Evolutionary conservation across 164 flowering plant species (phyloP), one percentile per base, ranked within the genome.

Genomic region (Akebia trifoliata): DNA sequence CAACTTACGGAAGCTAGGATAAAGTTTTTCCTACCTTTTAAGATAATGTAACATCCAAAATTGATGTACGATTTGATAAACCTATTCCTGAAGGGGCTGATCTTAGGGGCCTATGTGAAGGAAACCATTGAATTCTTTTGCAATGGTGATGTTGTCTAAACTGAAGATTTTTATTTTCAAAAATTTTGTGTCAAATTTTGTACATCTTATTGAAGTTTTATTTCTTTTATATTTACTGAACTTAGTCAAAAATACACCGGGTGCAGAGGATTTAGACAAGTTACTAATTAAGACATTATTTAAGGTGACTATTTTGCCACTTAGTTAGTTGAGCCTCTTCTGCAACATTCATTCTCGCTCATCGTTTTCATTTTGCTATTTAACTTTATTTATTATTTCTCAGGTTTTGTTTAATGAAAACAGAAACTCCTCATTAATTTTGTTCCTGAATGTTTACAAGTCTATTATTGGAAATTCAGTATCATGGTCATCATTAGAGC

Each of bases 381-480:
- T 20, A n/a, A n/a, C 34, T 49, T 61, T 24, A 45, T 59, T 43
- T n/a, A 50, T 26, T 24, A 36, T n/a, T 63, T 57, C n/a, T 51
- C 77, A 90, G 97, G 87, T 72, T 61, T 76, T 87, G 17, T 38
- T 39, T 40, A 73, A 50, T 57, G 95, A 75, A 69, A 86, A 92
- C 76, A 71, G 83, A 72, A 73, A 55, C 66, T 76, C 76, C 51
- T 92, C 97, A 58, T 78, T 90, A 59, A 87, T 90, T 67, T 72
- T 90, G 71, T 87, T 85, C 51, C 62, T 89, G 79, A 89, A 87
- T 74, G 85, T 81, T 31, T 95, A 90, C 74, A 87, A 90, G 79
- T 83, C 87, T 28, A 75, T 87, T 60, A 79, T 66, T 3, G 92
- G 86, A n/a, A n/a, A n/a, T 73, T 63, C 81, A 32, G 95, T 87